A percentile compares a stretch with the other conserved stretches of the same genome.
Evolutionary conservation across 2,329 filamentous ascomycete species (phyloP).

Genomic region (Sclerotiophoma versabilis): DNA sequence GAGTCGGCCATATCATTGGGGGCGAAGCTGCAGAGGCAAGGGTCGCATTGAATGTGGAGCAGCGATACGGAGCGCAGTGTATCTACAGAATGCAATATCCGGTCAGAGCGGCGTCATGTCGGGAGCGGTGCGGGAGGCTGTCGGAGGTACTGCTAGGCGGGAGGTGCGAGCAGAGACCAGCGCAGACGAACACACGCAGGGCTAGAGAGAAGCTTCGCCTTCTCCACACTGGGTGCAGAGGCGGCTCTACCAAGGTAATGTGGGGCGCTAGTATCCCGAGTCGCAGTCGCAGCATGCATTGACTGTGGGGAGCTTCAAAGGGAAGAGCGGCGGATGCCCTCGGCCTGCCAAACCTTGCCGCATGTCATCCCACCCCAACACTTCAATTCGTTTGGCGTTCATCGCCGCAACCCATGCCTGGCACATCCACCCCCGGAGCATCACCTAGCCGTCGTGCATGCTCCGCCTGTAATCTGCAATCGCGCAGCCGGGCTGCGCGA

Average conservation of each 20-base stretch:
- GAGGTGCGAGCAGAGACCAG: conserved; percentile 4
- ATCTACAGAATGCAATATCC: background rate
- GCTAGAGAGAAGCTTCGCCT: conserved; percentile 14
- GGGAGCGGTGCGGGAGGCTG: conserved; percentile 1
- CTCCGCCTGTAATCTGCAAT: background rate
- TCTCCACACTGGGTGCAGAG: conserved; percentile 11
- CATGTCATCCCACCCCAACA: background rate
- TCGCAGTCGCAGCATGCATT: conserved; percentile 4
- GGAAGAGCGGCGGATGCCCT: background rate
- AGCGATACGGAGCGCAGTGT: background rate
- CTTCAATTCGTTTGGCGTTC: background rate
- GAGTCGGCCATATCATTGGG: conserved; percentile 38
- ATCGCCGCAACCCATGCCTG: background rate
- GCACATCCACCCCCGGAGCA: background rate
- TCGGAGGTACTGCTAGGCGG: conserved; percentile 1
- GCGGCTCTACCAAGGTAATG: conserved; percentile 12
- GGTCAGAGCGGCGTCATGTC: conserved; percentile 12
- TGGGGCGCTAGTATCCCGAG: conserved; percentile 11
- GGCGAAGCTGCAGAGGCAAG: conserved; percentile 19
- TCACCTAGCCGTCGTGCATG: background rate
- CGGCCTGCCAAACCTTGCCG: background rate
- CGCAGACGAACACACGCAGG: conserved; percentile 7
- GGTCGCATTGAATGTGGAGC: conserved; percentile 33
- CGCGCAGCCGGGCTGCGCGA: background rate
- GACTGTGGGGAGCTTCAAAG: conserved; percentile 7